phyloP scores from a whole-genome alignment of 352 stramenopile species.

The Pythium sukuiense region DNA sequence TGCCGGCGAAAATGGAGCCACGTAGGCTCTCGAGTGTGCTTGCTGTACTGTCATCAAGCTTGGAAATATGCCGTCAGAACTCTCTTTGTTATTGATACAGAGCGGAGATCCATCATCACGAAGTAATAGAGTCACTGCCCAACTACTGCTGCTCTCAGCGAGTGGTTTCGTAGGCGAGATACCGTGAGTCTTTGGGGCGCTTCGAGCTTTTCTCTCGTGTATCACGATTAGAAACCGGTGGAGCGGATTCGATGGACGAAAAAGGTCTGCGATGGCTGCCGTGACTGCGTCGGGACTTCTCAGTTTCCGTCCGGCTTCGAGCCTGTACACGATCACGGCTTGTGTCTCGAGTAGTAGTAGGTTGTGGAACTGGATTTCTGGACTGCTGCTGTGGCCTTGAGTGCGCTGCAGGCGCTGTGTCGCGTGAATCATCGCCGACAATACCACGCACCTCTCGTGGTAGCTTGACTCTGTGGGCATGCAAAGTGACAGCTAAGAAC shows the following conservation, averaged over 20 bases:
- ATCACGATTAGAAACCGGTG: background rate
- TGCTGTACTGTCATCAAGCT: too few species aligned
- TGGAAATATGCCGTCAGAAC: too few species aligned
- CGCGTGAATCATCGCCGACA: background rate
- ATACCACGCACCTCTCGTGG: background rate
- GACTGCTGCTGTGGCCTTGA: background rate
- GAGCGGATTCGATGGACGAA: background rate
- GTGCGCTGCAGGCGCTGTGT: background rate
- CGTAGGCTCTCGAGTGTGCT: too few species aligned
- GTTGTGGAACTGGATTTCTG: background rate
- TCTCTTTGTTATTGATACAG: too few species aligned
- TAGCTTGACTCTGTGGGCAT: background rate
- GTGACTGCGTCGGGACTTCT: background rate
- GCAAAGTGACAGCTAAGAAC: background rate
- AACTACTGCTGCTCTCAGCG: background rate
- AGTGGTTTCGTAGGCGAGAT: background rate
- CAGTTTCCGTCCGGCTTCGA: background rate
- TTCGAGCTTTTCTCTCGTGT: background rate
- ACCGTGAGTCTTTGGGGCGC: background rate
- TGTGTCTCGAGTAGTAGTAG: background rate
- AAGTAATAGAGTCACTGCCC: too few species aligned
- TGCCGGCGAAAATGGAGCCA: too few species aligned
- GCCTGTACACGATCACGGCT: background rate
- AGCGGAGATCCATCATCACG: too few species aligned
- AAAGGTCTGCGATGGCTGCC: background rate